Evolutionary conservation across 345 rosid species (phyloP).

Genomic region (Draba incana): DNA sequence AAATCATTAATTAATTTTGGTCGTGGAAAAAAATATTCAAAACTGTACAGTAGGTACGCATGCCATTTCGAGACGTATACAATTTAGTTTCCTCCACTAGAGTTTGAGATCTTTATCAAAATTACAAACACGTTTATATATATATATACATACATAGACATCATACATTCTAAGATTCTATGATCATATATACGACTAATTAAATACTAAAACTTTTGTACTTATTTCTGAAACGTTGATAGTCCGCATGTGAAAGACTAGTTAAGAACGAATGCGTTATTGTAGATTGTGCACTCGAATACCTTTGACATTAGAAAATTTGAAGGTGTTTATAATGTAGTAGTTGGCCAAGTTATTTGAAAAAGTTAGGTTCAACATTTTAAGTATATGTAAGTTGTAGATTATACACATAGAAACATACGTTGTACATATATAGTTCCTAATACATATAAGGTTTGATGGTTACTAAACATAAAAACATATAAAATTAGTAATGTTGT

Average conservation of each 20-base stretch:
- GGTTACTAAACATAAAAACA: too few relatives aligned
- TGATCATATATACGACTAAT: conserved; percentile 1
- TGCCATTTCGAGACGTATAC: conserved; percentile 40
- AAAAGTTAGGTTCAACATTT: not conserved
- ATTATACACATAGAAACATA: not conserved
- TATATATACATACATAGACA: not conserved
- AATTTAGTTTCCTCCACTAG: conserved; percentile 32
- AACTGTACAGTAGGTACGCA: conserved; percentile 32
- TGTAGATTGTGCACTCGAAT: not conserved
- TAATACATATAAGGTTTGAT: not conserved
- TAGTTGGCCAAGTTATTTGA: not conserved
- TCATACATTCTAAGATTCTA: conserved; percentile 7
- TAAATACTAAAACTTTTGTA: conserved; percentile 1
- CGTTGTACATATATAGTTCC: not conserved
- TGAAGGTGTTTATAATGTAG: not conserved
- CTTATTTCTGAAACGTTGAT: not conserved
- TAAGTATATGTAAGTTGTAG: not conserved
- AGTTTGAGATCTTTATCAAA: conserved; percentile 22
- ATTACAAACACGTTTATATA: conserved; percentile 27
- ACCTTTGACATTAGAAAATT: not conserved
- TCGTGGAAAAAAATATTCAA: not conserved
- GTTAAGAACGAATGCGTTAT: not conserved
- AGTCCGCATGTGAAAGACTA: conserved; percentile 17
- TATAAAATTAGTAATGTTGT: too few relatives aligned
- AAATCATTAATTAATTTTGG: conserved; percentile 23